Evolutionary conservation across 164 flowering plant genomes (phyloP).

Genomic region (Cinnamomum chago): DNA sequence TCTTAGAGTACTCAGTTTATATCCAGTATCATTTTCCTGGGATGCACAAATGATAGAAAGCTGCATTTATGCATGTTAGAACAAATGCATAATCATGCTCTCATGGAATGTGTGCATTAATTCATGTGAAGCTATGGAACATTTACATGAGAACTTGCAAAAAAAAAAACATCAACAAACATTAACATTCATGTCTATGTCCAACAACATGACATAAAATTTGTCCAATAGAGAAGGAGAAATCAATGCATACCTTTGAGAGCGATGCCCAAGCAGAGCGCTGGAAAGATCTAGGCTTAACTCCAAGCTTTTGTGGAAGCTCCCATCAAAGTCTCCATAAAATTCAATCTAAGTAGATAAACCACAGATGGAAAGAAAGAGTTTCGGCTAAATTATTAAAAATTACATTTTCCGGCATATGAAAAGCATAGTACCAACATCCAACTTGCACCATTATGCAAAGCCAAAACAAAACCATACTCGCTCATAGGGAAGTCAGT

Average conservation of each 20-base stretch:
- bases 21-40: neutral
- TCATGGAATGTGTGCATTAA: neutral
- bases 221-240: neutral
- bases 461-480: too few relatives aligned
- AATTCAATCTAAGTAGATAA: conserved; percentile 67
- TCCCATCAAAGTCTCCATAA: conserved; percentile 96
- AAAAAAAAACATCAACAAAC: neutral
- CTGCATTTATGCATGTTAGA: neutral
- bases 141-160: neutral
- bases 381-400: neutral
- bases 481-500: too few relatives aligned
- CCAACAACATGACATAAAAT: neutral
- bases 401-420: neutral
- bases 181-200: neutral
- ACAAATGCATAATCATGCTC: neutral
- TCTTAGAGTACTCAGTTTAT: neutral
- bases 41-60: neutral
- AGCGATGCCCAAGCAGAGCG: conserved; percentile 89
- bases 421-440: neutral
- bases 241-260: conserved; percentile 58
- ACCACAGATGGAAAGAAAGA: neutral
- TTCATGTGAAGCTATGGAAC: neutral
- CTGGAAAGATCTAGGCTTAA: conserved; percentile 64
- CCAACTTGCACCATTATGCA: too few relatives aligned
- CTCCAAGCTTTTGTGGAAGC: conserved; percentile 86